phyloP scores from a whole-genome alignment of 306 rosid genomes.

The Prunus dulcis region DNA sequence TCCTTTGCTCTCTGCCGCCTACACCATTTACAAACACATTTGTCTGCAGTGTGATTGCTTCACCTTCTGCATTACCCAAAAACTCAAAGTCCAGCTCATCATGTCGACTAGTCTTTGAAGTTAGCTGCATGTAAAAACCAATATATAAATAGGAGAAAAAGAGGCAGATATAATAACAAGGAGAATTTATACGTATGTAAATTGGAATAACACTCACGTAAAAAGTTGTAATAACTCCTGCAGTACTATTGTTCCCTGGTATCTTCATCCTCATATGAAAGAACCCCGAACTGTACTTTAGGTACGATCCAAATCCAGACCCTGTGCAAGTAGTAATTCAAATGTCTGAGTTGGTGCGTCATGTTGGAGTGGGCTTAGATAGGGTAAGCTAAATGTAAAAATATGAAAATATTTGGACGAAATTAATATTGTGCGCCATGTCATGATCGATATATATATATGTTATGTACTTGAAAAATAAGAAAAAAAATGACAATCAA shows the following conservation, averaged over 20 bases:
- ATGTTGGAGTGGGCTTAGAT: too few species aligned
- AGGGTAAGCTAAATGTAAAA: too few species aligned
- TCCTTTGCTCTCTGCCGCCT: constrained; percentile 55
- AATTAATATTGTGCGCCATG: too few species aligned
- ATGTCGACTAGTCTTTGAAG: constrained; percentile 22
- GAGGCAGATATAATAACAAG: neutral
- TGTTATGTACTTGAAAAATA: too few species aligned
- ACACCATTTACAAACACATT: constrained; percentile 48
- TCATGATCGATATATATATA: neutral
- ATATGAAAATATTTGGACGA: too few species aligned
- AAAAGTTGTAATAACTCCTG: constrained; percentile 51
- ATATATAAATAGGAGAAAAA: neutral
- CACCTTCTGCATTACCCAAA: constrained; percentile 52
- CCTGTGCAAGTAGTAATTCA: neutral
- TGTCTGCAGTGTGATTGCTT: constrained; percentile 47
- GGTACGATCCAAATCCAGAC: constrained; percentile 52
- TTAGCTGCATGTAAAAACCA: constrained; percentile 23
- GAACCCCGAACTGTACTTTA: constrained; percentile 46
- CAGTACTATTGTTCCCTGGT: constrained; percentile 38
- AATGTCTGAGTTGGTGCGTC: neutral
- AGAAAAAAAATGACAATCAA: neutral
- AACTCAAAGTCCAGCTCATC: constrained; percentile 74
- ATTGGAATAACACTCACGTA: constrained; percentile 26
- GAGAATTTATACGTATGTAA: neutral
- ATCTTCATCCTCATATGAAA: constrained; percentile 46